phyloP scores from a whole-genome alignment of 352 stramenopile species.

The Phytophthora hybrid region DNA sequence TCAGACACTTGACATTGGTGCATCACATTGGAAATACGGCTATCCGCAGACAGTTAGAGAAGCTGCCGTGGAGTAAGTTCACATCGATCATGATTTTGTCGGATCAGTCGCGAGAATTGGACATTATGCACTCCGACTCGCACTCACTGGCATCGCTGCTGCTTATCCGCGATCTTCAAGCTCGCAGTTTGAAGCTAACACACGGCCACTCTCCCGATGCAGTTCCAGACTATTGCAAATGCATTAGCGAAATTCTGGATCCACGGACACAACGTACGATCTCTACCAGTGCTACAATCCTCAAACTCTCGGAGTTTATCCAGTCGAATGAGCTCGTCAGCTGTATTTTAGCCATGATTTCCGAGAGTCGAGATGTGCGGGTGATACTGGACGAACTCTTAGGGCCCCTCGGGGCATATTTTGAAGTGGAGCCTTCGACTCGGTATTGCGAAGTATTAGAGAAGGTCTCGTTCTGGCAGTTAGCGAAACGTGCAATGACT shows the following conservation, averaged over 20 bases:
- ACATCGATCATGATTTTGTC: conserved; percentile 89
- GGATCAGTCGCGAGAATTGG: conserved; percentile 69
- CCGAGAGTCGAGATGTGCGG: conserved; percentile 86
- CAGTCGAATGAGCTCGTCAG: conserved; percentile 91
- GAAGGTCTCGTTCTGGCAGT: conserved; percentile 80
- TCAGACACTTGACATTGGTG: conserved; percentile 66
- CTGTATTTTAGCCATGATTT: conserved; percentile 89
- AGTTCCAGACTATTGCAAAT: conserved; percentile 59
- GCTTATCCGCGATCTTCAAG: conserved; percentile 85
- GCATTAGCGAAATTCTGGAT: conserved; percentile 90
- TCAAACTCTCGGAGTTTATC: conserved; percentile 87
- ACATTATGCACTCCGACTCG: conserved; percentile 90
- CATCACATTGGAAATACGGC: conserved; percentile 86
- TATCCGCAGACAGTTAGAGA: conserved; percentile 75
- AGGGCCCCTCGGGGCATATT: conserved; percentile 69
- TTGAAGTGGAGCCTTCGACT: conserved; percentile 73
- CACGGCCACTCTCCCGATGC: neutral
- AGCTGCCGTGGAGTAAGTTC: conserved; percentile 70
- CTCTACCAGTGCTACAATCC: conserved; percentile 72
- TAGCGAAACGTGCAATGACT: conserved; percentile 66
- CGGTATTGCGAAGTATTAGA: conserved; percentile 67
- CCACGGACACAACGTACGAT: conserved; percentile 88
- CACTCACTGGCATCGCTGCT: conserved; percentile 87
- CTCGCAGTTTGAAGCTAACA: neutral
- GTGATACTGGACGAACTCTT: conserved; percentile 84